phyloP scores from a whole-genome alignment of 2,329 filamentous ascomycete species.

The Sporothrix schenckii region DNA sequence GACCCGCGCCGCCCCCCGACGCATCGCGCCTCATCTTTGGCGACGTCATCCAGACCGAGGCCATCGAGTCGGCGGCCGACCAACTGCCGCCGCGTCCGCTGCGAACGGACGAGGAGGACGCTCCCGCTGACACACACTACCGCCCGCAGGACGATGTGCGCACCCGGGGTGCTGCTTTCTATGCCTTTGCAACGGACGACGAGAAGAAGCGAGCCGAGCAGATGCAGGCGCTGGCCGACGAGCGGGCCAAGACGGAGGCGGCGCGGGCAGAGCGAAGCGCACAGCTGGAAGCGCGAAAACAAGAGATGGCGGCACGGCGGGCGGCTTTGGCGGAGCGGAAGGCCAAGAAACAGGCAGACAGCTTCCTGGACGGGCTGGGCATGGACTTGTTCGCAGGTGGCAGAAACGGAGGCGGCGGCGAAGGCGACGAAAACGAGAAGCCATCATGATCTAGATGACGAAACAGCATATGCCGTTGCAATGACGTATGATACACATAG shows the following conservation, averaged over 20 bases:
- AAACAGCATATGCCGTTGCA: too few relatives aligned
- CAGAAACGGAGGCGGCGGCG: neutral
- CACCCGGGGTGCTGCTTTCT: conserved; percentile 88
- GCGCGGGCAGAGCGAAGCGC: conserved; percentile 61
- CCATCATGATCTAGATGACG: neutral
- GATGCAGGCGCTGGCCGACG: conserved; percentile 72
- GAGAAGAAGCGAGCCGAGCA: conserved; percentile 66
- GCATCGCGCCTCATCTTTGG: conserved; percentile 74
- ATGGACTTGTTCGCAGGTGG: conserved; percentile 21
- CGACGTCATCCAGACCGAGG: conserved; percentile 78
- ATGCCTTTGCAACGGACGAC: conserved; percentile 81
- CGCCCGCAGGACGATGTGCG: conserved; percentile 81
- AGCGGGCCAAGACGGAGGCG: conserved; percentile 69
- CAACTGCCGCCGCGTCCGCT: conserved; percentile 67
- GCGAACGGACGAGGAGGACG: conserved; percentile 41
- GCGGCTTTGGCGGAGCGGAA: conserved; percentile 57
- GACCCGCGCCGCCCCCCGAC: conserved; percentile 61
- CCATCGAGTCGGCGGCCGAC: conserved; percentile 74
- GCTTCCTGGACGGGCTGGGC: conserved; percentile 45
- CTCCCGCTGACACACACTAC: conserved; percentile 67
- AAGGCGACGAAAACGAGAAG: neutral
- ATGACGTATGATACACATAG: neutral
- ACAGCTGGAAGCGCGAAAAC: conserved; percentile 63
- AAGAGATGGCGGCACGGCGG: conserved; percentile 65
- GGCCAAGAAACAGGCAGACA: conserved; percentile 45